phyloP scores from a whole-genome alignment of 176 grass and related monocot species.

The Hordeum marinum region DNA sequence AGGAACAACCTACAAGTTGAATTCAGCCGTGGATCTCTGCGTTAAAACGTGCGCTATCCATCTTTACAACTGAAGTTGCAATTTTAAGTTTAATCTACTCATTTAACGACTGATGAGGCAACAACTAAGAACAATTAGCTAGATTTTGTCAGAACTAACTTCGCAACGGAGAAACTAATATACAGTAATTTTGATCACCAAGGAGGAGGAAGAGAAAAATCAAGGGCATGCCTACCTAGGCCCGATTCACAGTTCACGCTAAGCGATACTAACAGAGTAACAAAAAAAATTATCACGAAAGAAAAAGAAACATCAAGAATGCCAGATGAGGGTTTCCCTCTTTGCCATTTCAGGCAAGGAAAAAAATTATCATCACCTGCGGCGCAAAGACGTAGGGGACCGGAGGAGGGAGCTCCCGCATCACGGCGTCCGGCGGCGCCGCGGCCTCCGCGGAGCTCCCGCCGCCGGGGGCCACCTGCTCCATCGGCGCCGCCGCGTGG shows the following conservation, averaged over 20 bases:
- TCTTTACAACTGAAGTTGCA: background rate
- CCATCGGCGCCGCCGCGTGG: constrained; percentile 20
- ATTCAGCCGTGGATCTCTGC: background rate
- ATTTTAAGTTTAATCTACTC: background rate
- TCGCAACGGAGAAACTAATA: background rate
- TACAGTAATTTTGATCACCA: background rate
- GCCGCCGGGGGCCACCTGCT: background rate
- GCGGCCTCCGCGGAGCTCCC: constrained; percentile 2
- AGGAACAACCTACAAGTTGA: background rate
- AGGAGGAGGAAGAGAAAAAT: background rate
- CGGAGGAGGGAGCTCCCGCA: constrained; percentile 33
- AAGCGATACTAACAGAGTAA: background rate
- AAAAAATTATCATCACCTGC: constrained; percentile 39
- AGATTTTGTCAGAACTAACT: background rate
- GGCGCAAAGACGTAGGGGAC: constrained; percentile 55
- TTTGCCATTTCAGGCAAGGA: background rate
- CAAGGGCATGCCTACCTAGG: background rate
- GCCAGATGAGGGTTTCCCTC: background rate
- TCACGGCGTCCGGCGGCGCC: constrained; percentile 34
- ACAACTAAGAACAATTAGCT: background rate
- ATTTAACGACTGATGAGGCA: background rate
- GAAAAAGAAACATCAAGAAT: background rate
- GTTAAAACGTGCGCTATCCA: background rate
- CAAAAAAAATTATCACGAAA: background rate
- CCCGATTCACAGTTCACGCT: background rate